Conservation (phyloP, 345 rosid genomes). For the Isatis tinctoria region DNA sequence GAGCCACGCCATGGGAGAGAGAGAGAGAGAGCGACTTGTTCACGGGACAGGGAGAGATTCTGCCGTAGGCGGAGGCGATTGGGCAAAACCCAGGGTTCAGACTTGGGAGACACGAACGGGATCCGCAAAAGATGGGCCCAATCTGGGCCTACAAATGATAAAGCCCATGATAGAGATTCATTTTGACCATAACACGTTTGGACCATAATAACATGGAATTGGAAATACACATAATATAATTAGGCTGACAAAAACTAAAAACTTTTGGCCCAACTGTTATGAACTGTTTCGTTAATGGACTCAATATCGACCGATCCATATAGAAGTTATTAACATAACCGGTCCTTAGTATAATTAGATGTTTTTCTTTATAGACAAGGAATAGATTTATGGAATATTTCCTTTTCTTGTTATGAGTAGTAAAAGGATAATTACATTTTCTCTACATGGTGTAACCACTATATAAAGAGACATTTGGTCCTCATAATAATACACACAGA, state of each 20-base stretch:
- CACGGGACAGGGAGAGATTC: background rate
- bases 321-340: too few relatives aligned
- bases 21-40: conserved; percentile 18
- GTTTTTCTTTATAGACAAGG: too few relatives aligned
- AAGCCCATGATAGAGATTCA: background rate
- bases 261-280: background rate
- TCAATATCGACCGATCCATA: too few relatives aligned
- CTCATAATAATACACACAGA: too few relatives aligned
- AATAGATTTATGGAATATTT: too few relatives aligned
- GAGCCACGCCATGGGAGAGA: conserved; percentile 37
- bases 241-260: background rate
- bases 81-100: conserved; percentile 35
- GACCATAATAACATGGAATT: background rate
- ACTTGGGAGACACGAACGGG: conserved; percentile 19
- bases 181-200: background rate
- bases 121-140: background rate
- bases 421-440: too few relatives aligned
- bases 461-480: too few relatives aligned
- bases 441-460: too few relatives aligned
- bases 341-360: too few relatives aligned
- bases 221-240: background rate
- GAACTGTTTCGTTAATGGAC: too few relatives aligned
- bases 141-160: background rate
- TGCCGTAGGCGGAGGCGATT: conserved; percentile 22
- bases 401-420: too few relatives aligned